Evolutionary conservation across 352 stramenopile genomes (phyloP), one percentile per base, ranked within the genome.

Genomic region (Vaucheria bursata): DNA sequence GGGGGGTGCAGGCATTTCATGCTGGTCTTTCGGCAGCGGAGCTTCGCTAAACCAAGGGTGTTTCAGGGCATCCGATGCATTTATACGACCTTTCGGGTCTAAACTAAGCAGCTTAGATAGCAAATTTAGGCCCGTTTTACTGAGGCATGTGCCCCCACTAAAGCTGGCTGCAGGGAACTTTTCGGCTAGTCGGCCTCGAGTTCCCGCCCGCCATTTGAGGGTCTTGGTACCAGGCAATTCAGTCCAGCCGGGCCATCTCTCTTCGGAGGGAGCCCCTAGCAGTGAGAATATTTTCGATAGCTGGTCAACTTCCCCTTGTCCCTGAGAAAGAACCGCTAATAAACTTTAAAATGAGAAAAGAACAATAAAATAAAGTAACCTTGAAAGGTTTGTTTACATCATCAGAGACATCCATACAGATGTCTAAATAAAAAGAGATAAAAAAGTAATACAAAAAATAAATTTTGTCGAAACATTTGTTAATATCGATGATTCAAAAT

Each of bases 251-350:
- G 93, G 92, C 94, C 94, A 98, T 65, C 87, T 91, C 4, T 92
- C 86, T 38, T 96, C 89, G 0, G 87, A 95, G 0, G 94, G 95
- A 0, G 87, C 88, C 2, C 95, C 95, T 0, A 97, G 81, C 45
- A 97, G 71, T 79, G 73, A 88, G 86, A 98, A 98, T 71, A 98
- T 97, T 80, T 96, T 91, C 74, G 97, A 88, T 77, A 98, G 92
- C 86, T 98, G 93, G 72, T 98, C 93, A 18, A 97, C 86, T 81
- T 99, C 95, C 31, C 90, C 91, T 69, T 92, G 85, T 34, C 94
- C 94, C 72, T 93, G 69, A 0, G 25, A 7, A 68, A 7, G 4
- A 7, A 3, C n/a, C n/a, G n/a, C n/a, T n/a, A n/a, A n/a, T n/a
- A n/a, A n/a, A n/a, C n/a, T n/a, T n/a, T n/a, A n/a, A n/a, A n/a